Conservation (phyloP, 2,329 filamentous ascomycete genomes). For the Monosporascus sp. region DNA sequence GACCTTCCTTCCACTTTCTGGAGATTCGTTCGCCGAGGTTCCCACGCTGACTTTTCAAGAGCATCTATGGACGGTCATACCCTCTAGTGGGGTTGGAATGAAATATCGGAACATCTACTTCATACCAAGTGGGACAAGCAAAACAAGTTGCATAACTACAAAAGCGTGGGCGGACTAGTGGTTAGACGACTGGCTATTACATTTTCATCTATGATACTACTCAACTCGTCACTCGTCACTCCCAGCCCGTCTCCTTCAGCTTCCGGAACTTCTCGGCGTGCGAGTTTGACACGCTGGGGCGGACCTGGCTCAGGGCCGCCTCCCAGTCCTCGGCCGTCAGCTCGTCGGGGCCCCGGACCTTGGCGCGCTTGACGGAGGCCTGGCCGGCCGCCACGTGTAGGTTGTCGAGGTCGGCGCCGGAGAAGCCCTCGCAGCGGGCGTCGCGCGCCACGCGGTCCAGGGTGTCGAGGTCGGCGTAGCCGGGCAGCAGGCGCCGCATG, state of each 20-base stretch:
- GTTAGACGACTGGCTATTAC: too few species aligned
- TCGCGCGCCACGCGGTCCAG: constrained; percentile 63
- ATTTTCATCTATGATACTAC: too few species aligned
- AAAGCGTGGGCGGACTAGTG: too few species aligned
- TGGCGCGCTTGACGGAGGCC: constrained; percentile 19
- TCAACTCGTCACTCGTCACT: constrained; percentile 4
- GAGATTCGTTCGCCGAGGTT: too few species aligned
- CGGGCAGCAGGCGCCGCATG: constrained; percentile 31
- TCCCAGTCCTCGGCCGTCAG: constrained; percentile 46
- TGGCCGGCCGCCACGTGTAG: constrained; percentile 32
- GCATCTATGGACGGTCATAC: too few species aligned
- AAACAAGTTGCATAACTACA: too few species aligned
- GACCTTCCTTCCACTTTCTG: too few species aligned
- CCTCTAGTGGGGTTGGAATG: too few species aligned
- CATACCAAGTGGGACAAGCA: too few species aligned
- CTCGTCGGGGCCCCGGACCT: constrained; percentile 15
- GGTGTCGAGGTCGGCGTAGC: constrained; percentile 26
- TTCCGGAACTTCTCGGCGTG: constrained; percentile 36
- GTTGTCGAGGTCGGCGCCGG: constrained; percentile 59
- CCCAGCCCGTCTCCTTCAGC: constrained; percentile 27
- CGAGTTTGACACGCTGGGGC: constrained; percentile 43
- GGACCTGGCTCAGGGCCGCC: constrained; percentile 40
- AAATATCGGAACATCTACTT: too few species aligned
- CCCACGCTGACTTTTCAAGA: too few species aligned
- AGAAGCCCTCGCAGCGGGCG: constrained; percentile 67